Conservation (phyloP, 2,329 filamentous ascomycete species). For the Alternaria burnsii region DNA sequence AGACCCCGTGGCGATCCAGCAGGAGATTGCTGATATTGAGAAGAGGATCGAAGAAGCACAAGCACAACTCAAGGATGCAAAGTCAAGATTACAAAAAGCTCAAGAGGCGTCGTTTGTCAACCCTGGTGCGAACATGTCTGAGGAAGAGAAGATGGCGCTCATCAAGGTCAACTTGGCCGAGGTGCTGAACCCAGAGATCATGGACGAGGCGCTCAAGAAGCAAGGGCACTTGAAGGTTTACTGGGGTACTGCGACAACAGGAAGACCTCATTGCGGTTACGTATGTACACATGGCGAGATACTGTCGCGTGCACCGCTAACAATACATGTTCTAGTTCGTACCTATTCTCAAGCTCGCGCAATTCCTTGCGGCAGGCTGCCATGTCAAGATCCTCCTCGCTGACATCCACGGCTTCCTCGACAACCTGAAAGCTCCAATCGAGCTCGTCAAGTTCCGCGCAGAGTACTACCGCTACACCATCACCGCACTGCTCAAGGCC, state of each 20-base stretch:
- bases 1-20: conserved; percentile 40
- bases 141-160: conserved; percentile 72
- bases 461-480: conserved; percentile 81
- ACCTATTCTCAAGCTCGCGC: conserved; percentile 86
- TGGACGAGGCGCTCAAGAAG: conserved; percentile 75
- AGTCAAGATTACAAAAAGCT: conserved; percentile 37
- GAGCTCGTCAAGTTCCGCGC: conserved; percentile 85
- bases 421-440: conserved; percentile 85
- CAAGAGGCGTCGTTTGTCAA: conserved; percentile 28
- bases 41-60: conserved; percentile 44
- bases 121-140: conserved; percentile 51
- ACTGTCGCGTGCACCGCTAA: conserved; percentile 18
- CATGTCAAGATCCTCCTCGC: conserved; percentile 79
- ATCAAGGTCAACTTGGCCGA: conserved; percentile 85
- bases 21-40: conserved; percentile 45
- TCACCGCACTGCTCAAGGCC: conserved; percentile 77
- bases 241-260: conserved; percentile 88
- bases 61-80: conserved; percentile 41
- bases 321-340: conserved; percentile 64
- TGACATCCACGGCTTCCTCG: conserved; percentile 74
- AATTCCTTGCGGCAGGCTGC: conserved; percentile 85
- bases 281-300: conserved; percentile 26
- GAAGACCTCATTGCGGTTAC: conserved; percentile 89
- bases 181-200: conserved; percentile 83
- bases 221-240: conserved; percentile 76